Evolutionary conservation across 176 grass and related monocot genomes (phyloP).

Genomic region (Hyparrhenia diplandra): DNA sequence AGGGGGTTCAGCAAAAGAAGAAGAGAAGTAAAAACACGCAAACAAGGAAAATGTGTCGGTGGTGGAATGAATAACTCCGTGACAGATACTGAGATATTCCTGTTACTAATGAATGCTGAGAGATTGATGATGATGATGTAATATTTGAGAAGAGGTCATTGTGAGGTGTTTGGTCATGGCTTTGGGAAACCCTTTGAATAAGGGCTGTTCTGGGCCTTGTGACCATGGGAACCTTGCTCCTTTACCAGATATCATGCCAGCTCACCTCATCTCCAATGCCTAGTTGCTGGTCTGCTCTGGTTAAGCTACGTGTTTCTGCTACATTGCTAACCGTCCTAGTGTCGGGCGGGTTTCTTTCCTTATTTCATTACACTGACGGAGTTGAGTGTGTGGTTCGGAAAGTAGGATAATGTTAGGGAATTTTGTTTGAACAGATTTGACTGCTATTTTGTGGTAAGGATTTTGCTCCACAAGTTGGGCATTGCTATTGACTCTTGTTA

Average conservation of each 20-base stretch:
- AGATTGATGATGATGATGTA: neutral
- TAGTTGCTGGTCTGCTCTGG: neutral
- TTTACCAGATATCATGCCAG: neutral
- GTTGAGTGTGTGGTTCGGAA: neutral
- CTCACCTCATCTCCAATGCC: neutral
- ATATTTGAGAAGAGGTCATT: neutral
- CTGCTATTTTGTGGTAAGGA: neutral
- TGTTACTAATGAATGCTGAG: neutral
- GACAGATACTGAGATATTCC: slow-evolving; percentile 16
- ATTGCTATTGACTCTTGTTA: neutral
- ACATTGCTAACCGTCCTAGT: neutral
- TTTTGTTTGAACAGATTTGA: neutral
- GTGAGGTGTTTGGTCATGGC: neutral
- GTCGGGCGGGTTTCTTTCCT: neutral
- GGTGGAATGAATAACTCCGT: slow-evolving; percentile 13
- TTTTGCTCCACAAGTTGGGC: neutral
- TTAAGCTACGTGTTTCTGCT: neutral
- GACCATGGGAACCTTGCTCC: neutral
- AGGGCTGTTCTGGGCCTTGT: neutral
- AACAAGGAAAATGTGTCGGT: slow-evolving; percentile 3
- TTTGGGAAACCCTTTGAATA: neutral
- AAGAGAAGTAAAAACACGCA: slow-evolving; percentile 23
- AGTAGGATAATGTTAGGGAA: neutral
- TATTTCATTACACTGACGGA: neutral
- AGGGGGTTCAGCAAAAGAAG: slow-evolving; percentile 31